Evolutionary conservation across 2,329 filamentous ascomycete genomes (phyloP).

Genomic region (Colletotrichum sansevieriae): DNA sequence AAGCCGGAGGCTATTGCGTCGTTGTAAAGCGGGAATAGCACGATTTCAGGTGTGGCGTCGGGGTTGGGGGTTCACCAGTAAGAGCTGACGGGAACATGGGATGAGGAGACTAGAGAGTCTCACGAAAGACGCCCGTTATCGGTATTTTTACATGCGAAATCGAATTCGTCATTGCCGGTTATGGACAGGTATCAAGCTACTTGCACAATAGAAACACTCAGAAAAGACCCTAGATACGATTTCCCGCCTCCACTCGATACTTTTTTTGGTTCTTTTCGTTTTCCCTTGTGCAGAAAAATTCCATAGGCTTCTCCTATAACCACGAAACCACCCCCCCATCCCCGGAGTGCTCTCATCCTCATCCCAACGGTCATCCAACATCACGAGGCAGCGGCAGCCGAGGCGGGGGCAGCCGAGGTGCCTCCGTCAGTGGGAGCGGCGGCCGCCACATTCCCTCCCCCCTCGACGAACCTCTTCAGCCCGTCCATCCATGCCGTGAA

Average conservation of each 20-base stretch:
- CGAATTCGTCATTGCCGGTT: slow-evolving; percentile 28
- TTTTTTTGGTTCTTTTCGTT: slow-evolving; percentile 7
- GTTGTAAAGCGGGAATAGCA: not conserved
- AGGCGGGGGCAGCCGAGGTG: slow-evolving; percentile 5
- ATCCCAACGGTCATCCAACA: not conserved
- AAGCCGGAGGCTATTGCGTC: slow-evolving; percentile 49
- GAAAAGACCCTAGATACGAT: not conserved
- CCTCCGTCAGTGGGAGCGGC: not conserved
- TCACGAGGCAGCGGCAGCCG: slow-evolving; percentile 26
- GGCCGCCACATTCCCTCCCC: not conserved
- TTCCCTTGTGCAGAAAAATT: not conserved
- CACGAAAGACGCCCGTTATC: no score
- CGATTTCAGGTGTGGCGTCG: no score
- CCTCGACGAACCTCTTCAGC: slow-evolving; percentile 52
- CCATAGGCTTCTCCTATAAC: not conserved
- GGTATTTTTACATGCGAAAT: slow-evolving; percentile 3
- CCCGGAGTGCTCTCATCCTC: not conserved
- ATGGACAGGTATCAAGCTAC: slow-evolving; percentile 40
- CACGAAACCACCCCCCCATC: not conserved
- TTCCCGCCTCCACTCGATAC: not conserved
- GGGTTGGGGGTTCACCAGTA: no score
- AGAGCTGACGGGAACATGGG: not conserved
- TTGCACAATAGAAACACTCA: slow-evolving; percentile 19
- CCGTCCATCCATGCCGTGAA: slow-evolving; percentile 56
- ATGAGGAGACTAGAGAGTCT: no score